phyloP scores from a whole-genome alignment of 2,329 filamentous ascomycete genomes.

The Cryphonectria naterciae region DNA sequence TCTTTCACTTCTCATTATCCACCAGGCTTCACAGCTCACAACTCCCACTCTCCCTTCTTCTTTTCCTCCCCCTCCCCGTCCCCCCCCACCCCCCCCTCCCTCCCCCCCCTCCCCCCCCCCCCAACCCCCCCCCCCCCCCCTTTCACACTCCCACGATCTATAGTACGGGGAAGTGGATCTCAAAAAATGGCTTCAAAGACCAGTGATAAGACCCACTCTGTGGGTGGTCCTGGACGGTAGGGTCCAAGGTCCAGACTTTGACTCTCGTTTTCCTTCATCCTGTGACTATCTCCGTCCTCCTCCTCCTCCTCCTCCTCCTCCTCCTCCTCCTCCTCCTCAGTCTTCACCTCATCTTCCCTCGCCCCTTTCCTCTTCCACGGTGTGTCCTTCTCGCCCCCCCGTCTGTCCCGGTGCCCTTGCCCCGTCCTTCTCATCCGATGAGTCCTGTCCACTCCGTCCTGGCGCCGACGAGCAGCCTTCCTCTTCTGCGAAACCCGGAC shows the following conservation, averaged over 20 bases:
- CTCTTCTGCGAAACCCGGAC: conserved; percentile 21
- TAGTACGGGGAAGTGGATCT: conserved; percentile 1
- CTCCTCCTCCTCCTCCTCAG: background rate
- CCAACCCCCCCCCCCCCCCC: too few relatives aligned
- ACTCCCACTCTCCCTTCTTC: too few relatives aligned
- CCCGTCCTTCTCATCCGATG: conserved; percentile 7
- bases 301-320: background rate
- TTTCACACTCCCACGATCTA: background rate
- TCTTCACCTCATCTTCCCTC: background rate
- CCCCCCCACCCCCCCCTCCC: too few relatives aligned
- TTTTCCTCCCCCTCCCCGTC: too few relatives aligned
- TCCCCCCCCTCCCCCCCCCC: too few relatives aligned
- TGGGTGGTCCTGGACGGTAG: conserved; percentile 4
- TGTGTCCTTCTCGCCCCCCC: background rate
- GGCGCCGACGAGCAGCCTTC: conserved; percentile 28
- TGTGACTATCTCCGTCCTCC: background rate
- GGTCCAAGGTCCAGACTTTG: conserved; percentile 6
- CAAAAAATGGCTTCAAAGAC: conserved; percentile 10
- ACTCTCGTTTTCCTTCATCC: background rate
- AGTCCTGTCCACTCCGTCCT: conserved; percentile 13
- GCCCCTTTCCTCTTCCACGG: background rate
- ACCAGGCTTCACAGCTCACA: too few relatives aligned
- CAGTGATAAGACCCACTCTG: background rate
- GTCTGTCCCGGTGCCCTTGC: background rate
- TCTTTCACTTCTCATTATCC: too few relatives aligned